Conservation (phyloP, 495 filamentous ascomycete genomes). For the Annulohypoxylon maeteangense region DNA sequence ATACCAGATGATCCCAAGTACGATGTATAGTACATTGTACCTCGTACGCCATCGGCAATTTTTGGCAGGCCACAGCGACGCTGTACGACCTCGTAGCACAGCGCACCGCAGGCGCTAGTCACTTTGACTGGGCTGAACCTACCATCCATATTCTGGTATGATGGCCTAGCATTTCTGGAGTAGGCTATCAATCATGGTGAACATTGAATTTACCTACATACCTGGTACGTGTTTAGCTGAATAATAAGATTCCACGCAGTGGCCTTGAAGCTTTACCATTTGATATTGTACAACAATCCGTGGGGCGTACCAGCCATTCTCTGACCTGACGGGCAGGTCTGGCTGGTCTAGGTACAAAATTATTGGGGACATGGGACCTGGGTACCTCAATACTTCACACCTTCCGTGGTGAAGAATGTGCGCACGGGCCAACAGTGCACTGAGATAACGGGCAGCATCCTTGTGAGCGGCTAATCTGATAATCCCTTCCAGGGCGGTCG, state of each 20-base stretch:
- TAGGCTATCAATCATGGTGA: constrained; percentile 6
- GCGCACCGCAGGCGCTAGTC: constrained; percentile 29
- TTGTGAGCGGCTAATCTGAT: constrained; percentile 34
- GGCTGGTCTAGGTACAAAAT: background rate
- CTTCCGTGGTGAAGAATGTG: background rate
- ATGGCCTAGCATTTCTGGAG: background rate
- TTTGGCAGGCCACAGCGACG: constrained; percentile 33
- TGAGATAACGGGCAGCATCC: constrained; percentile 10
- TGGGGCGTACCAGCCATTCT: constrained; percentile 4
- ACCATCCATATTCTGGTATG: background rate
- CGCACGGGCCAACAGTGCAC: constrained; percentile 17
- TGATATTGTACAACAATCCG: background rate
- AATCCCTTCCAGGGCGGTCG: constrained; percentile 43
- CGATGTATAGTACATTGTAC: constrained; percentile 7
- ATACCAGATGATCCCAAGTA: constrained; percentile 12
- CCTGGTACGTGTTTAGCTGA: no score
- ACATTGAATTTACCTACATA: background rate
- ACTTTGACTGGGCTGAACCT: constrained; percentile 12
- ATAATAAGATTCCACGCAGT: background rate
- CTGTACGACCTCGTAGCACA: constrained; percentile 37
- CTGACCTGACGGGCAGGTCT: background rate
- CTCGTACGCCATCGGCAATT: constrained; percentile 34
- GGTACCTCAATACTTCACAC: background rate
- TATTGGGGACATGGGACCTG: background rate
- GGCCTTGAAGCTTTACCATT: background rate